Evolutionary conservation across 106 monocot species (phyloP).

Genomic region (Allium fistulosum): DNA sequence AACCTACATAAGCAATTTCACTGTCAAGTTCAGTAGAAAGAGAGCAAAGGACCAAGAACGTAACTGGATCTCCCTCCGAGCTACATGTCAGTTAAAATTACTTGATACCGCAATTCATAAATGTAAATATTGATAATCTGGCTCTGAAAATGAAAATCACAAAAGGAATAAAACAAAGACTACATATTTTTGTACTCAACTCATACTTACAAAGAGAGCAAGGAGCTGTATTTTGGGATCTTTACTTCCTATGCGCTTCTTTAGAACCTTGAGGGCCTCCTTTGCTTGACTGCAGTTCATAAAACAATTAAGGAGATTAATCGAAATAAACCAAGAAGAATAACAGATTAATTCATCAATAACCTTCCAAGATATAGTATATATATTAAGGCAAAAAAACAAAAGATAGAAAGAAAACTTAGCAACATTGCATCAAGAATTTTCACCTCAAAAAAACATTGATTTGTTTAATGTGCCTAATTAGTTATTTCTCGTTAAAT

Average conservation of each 20-base stretch:
- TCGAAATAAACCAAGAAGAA: background rate
- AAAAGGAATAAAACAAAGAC: background rate
- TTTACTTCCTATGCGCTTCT: slow-evolving; percentile 90
- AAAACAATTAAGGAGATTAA: slow-evolving; percentile 10
- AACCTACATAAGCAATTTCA: slow-evolving; percentile 39
- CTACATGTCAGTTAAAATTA: too few species aligned
- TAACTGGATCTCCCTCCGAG: too few species aligned
- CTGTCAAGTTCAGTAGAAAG: background rate
- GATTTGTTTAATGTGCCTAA: too few species aligned
- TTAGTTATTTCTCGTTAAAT: background rate
- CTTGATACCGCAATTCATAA: too few species aligned
- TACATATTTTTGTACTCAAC: background rate
- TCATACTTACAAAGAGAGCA: slow-evolving; percentile 75
- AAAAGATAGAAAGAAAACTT: background rate
- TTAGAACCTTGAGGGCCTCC: slow-evolving; percentile 86
- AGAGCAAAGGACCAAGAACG: too few species aligned
- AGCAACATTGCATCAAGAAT: background rate
- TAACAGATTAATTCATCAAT: background rate
- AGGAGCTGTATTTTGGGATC: slow-evolving; percentile 90
- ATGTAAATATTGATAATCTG: background rate
- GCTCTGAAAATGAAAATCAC: background rate
- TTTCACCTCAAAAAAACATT: too few species aligned
- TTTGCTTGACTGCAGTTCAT: slow-evolving; percentile 80
- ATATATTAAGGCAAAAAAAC: background rate
- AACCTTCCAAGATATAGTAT: background rate